Evolutionary conservation across 2,329 filamentous ascomycete species (phyloP).

Genomic region (Colletotrichum sp.): DNA sequence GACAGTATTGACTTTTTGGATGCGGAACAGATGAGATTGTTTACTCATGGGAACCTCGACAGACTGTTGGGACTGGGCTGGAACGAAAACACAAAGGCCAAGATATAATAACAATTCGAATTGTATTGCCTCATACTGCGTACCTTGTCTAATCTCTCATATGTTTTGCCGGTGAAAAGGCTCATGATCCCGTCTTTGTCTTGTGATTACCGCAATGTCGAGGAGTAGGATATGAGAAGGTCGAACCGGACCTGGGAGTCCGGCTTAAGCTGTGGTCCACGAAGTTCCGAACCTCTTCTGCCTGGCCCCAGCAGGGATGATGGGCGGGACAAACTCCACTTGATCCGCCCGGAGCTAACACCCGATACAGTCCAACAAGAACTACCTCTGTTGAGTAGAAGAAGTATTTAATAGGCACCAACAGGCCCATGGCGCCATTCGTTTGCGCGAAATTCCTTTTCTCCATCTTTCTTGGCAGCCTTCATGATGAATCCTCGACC

Average conservation of each 20-base stretch:
- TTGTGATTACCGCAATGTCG: rapidly evolving
- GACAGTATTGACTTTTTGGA: neutral
- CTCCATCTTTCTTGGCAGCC: neutral
- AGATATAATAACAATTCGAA: neutral
- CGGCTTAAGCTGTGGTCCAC: neutral
- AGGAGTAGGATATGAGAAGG: neutral
- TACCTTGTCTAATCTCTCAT: rapidly evolving
- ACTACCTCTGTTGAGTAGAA: rapidly evolving
- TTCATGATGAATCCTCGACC: neutral
- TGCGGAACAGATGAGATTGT: neutral
- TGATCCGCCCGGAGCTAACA: neutral
- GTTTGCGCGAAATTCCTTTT: too few relatives aligned
- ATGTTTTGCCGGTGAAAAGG: neutral
- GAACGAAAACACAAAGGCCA: neutral
- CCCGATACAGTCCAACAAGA: neutral
- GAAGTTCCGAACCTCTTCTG: neutral
- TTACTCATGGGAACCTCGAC: neutral
- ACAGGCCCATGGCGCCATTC: neutral
- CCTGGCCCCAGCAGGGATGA: neutral
- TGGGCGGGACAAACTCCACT: neutral
- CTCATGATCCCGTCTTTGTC: neutral
- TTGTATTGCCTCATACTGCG: rapidly evolving
- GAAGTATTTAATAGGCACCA: neutral
- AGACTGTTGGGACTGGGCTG: neutral
- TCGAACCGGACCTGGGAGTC: rapidly evolving